Base-by-base conservation (phyloP, 305 asterid species). In the Fraxinus angustifolia region DNA sequence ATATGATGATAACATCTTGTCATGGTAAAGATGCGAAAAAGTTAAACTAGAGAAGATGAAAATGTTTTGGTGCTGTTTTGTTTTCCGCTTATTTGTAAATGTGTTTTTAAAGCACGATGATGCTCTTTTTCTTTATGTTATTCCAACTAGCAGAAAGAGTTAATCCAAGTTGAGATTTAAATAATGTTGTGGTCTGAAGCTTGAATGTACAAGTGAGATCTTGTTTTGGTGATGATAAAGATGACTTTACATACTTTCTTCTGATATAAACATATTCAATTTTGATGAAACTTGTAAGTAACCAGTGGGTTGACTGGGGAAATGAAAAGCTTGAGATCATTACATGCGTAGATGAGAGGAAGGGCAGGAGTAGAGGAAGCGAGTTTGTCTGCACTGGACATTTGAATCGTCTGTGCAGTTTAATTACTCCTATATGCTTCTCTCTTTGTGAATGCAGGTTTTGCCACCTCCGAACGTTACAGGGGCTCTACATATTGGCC, bases 401-500 rank as follows among this genome's bases (percentile, higher is more conserved):
- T 62, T 28, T 40, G 78, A 53, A 73, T 65, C 72, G 1, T 31
- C n/a, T 81, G 8, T 60, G 58, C 78, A 77, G 5, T 36, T 34
- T 45, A 33, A 73, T 85, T 11, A n/a, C 75, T 68, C 60, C 53
- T 79, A 56, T 31, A 40, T 71, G 16, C 7, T 62, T 74, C 79
- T 82, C 65, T 56, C 80, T 80, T 73, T 31, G 79, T 65, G 30
- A 79, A 72, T 86, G 83, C 85, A 96, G 99, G 98, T 94, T 75
- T 85, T 90, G 76, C 99, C 99, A 56, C 99, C 98, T 30, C 98
- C 98, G 4, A 96, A 96, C 73, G 98, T 96, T 74, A 96, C 98
- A 56, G 98, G 98, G 42, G 98, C 98, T 77, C 92, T 96, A 17
- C 98, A 96, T 83, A 96, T 96, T 48, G 98, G 98, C 73, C 99